These are phyloP conservation scores for Neocatenulostroma microsporum DNA, from an alignment of 2,329 filamentous ascomycete genomes.

Conservation along the genomic window DNA sequence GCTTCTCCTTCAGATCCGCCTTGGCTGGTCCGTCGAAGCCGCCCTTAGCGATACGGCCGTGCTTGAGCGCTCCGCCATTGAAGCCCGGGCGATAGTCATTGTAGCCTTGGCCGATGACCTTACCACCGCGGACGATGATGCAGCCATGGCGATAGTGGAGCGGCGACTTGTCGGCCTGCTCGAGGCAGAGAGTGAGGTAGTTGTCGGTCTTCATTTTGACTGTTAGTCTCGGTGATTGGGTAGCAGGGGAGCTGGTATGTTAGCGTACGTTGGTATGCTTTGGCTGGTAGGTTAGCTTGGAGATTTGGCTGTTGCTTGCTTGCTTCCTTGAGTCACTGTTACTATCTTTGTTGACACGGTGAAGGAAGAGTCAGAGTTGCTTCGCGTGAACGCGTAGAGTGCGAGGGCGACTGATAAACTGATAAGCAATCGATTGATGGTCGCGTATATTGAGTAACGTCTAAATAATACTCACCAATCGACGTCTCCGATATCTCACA, in stretches of 20 bases:
- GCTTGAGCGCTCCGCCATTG: conserved; percentile 45
- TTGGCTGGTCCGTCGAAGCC: conserved; percentile 31
- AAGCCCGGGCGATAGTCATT: conserved; percentile 46
- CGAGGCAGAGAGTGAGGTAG: conserved; percentile 45
- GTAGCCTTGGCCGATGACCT: conserved; percentile 46
- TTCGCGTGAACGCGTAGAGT: no score
- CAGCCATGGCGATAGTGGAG: conserved; percentile 46
- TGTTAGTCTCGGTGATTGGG: conserved; percentile 13
- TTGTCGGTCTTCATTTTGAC: conserved; percentile 40
- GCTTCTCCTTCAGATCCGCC: conserved; percentile 32
- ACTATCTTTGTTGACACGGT: no score
- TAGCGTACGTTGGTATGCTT: no score
- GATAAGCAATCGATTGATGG: no score
- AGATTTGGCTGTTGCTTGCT: no score
- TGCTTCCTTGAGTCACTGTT: no score
- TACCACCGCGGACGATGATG: conserved; percentile 46
- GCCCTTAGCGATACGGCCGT: conserved; percentile 33
- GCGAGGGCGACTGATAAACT: no score
- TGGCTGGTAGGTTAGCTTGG: no score
- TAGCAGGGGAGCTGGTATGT: not conserved
- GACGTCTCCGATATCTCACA: no score
- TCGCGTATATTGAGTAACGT: no score
- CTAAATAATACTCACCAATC: no score
- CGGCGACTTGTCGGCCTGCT: conserved; percentile 44
- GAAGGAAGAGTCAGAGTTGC: no score